Evolutionary conservation across 306 rosid genomes (phyloP), one percentile per base, ranked within the genome.

Genomic region (Pueraria montana): DNA sequence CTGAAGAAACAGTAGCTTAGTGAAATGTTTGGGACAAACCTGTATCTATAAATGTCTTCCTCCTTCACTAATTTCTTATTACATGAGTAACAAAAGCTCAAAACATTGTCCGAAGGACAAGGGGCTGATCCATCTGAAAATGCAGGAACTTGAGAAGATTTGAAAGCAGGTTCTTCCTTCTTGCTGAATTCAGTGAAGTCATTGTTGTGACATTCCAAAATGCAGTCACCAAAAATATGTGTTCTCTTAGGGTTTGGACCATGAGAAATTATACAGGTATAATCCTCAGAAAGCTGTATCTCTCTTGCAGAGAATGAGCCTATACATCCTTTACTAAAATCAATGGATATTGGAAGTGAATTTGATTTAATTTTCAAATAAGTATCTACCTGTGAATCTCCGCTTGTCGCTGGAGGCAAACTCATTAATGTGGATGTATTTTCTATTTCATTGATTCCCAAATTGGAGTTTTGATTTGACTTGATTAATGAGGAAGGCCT

Each of bases 211-310:
- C 92, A 89, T 65, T 92, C 96, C 90, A 94, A 90, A 82, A 94
- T 80, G 85, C 91, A 88, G 91, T 94, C 98, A 83, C 98, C 96
- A 88, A 92, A 92, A 81, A 94, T 90, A 74, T 82, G 98, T 32
- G 92, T 91, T 68, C 86, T 86, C 87, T 91, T 94, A 2, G 94
- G 98, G 71, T 94, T 91, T 77, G 97, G 98, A 83, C 98, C 98
- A 70, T 92, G 94, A 81, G 96, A 94, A 89, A 92, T 94, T 84
- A 94, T 91, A 79, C 98, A 91, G 58, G 98, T 92, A 85, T 94
- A 94, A 87, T 92, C 97, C 90, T 94, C 97, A 14, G 97, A 94
- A 58, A 92, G 97, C 86, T 93, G 95, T 66, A 94, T 92, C 76
- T 91, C 97, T 86, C 81, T 90, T 23, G 92, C 93, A 49, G 97